phyloP scores from a whole-genome alignment of 176 grass and related monocot species.

The Dendrocalamus sinicus region DNA sequence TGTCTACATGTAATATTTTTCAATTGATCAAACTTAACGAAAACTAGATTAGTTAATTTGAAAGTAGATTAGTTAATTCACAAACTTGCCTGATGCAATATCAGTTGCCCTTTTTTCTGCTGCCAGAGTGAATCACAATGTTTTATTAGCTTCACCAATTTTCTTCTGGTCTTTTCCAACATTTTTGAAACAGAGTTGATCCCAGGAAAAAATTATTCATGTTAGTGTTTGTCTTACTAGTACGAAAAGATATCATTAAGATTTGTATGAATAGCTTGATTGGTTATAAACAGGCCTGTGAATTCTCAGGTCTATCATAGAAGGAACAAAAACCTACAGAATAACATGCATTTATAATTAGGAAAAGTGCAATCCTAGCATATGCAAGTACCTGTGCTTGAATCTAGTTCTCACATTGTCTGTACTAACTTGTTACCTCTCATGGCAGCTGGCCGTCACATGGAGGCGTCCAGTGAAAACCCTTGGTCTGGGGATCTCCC shows the following conservation, averaged over 20 bases:
- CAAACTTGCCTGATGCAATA: neutral
- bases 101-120: neutral
- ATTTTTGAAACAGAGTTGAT: neutral
- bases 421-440: too few relatives aligned
- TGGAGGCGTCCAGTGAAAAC: too few relatives aligned
- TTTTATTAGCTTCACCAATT: neutral
- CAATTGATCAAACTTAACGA: too few relatives aligned
- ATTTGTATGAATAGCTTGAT: neutral
- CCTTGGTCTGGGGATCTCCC: slow-evolving; percentile 80
- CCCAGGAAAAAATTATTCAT: neutral
- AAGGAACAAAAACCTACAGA: neutral
- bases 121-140: neutral
- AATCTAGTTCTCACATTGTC: neutral
- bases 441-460: too few relatives aligned
- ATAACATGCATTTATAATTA: neutral
- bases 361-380: neutral
- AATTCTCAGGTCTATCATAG: slow-evolving; percentile 7
- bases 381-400: neutral
- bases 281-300: neutral
- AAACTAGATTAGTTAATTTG: too few relatives aligned
- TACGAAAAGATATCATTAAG: neutral
- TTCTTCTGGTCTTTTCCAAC: neutral
- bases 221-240: neutral
- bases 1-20: too few relatives aligned
- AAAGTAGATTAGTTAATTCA: neutral